A percentile compares a stretch with the other conserved stretches of the same genome.
phyloP scores from a whole-genome alignment of 2,329 filamentous ascomycete genomes.

The Westerdykella ornata region DNA sequence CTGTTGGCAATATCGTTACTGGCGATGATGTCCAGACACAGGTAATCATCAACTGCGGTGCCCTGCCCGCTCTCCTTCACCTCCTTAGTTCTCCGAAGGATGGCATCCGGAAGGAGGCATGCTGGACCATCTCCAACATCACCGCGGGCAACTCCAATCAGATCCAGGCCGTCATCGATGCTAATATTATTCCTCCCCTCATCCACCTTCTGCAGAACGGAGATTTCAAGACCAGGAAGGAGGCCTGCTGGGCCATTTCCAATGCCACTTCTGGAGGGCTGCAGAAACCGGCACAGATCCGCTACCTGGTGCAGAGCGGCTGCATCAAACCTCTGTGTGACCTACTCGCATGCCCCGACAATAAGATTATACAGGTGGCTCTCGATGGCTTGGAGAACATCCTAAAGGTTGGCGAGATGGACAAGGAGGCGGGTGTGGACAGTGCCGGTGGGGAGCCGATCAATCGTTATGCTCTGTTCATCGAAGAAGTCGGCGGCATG shows the following conservation, averaged over 20 bases:
- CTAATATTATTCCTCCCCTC: slow-evolving; percentile 91
- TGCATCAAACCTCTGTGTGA: slow-evolving; percentile 98
- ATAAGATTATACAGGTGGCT: slow-evolving; percentile 99
- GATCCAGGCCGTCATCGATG: slow-evolving; percentile 94
- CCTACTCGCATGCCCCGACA: slow-evolving; percentile 89
- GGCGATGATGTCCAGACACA: slow-evolving; percentile 98
- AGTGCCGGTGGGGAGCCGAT: slow-evolving; percentile 57
- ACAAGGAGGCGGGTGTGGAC: slow-evolving; percentile 78
- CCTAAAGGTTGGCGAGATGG: slow-evolving; percentile 97
- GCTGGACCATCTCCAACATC: slow-evolving; percentile 99
- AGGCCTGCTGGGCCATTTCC: slow-evolving; percentile 99
- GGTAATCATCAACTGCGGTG: slow-evolving; percentile 97
- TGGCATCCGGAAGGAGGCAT: slow-evolving; percentile 97
- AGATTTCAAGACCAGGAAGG: slow-evolving; percentile 98
- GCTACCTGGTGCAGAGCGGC: slow-evolving; percentile 85
- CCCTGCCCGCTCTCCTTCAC: slow-evolving; percentile 84
- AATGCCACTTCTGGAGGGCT: slow-evolving; percentile 96
- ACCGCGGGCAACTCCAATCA: slow-evolving; percentile 96
- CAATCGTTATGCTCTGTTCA: slow-evolving; percentile 96
- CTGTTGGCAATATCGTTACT: slow-evolving; percentile 97
- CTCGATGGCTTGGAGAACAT: slow-evolving; percentile 98
- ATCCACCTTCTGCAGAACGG: slow-evolving; percentile 95
- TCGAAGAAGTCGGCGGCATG: slow-evolving; percentile 98
- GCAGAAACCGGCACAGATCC: slow-evolving; percentile 97
- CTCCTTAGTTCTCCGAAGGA: slow-evolving; percentile 96